Conservation (phyloP, 495 filamentous ascomycete species). For the Penicillium angulare region DNA sequence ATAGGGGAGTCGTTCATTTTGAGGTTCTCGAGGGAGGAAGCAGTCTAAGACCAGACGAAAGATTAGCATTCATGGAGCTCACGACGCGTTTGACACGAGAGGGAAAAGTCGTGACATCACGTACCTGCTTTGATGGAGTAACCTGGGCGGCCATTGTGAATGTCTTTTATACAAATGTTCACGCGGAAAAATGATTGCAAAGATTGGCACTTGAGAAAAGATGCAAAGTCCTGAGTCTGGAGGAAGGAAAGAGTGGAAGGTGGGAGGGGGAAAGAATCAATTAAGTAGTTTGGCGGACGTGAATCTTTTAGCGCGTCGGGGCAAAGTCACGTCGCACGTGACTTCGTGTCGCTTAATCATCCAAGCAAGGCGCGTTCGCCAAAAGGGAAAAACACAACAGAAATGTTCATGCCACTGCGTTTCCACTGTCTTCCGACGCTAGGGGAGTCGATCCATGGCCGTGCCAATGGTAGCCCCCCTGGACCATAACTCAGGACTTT, state of each 20-base stretch:
- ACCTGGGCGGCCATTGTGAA: slow-evolving; percentile 65
- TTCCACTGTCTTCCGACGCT: slow-evolving; percentile 30
- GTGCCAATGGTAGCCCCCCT: slow-evolving; percentile 19
- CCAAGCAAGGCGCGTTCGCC: slow-evolving; percentile 20
- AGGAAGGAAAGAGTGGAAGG: slow-evolving; percentile 28
- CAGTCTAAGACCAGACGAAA: slow-evolving; percentile 55
- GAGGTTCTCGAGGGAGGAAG: slow-evolving; percentile 78
- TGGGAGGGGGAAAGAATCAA: slow-evolving; percentile 27
- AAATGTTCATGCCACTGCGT: slow-evolving; percentile 25
- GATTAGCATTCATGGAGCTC: slow-evolving; percentile 21
- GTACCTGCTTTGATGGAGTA: slow-evolving; percentile 87
- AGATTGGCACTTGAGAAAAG: slow-evolving; percentile 19
- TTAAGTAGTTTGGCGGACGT: slow-evolving; percentile 33
- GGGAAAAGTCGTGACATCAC: slow-evolving; percentile 41
- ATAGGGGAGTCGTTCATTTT: slow-evolving; percentile 87
- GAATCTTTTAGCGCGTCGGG: slow-evolving; percentile 43
- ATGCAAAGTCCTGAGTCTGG: slow-evolving; percentile 24
- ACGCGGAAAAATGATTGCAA: slow-evolving; percentile 15
- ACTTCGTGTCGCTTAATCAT: slow-evolving; percentile 22
- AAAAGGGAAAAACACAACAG: slow-evolving; percentile 2
- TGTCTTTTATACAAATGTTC: slow-evolving; percentile 18
- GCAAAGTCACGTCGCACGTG: slow-evolving; percentile 49
- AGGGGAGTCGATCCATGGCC: slow-evolving; percentile 29
- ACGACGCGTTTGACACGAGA: slow-evolving; percentile 38
- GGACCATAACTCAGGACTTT: too few relatives aligned